Base-by-base conservation (phyloP, 139 green algal genomes). In the Astrephomene gubernaculifera region DNA sequence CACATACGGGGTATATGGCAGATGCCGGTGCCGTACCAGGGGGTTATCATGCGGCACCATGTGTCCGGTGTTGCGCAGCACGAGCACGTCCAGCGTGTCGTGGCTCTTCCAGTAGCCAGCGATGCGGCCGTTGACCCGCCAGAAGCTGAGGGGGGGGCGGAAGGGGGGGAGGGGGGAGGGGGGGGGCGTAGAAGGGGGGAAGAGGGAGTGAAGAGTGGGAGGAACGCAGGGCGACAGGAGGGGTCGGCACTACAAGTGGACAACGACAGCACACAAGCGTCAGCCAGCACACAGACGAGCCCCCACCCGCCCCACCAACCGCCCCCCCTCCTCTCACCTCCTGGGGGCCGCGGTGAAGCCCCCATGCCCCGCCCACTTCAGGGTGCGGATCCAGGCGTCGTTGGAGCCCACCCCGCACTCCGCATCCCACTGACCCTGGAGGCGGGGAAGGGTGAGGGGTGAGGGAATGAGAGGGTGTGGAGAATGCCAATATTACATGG, bases 1-100 rank as follows among this genome's bases (percentile, higher is more conserved):
- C 27, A 49, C 17, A 49, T 21, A 49, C 33, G 35, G 49, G 49
- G 49, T 12, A 17, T 57, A 57, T 12, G 49, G 49, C 49, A 17
- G 17, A 17, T 17, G 22, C 69, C 54, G 12, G 44, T 57, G 67
- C 2, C 83, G 53, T 44, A 86, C 82, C 69, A 87, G 76, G 2
- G 88, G 88, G 83, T 91, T 89, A 64, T 91, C 88, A 71, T 94
- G 90, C 31, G 90, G 90, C 41, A 92, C 90, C 90, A 91, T 90
- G 74, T 89, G 85, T 22, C 90, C 90, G 19, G 87, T 89, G 68
- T 94, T 94, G 49, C 90, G 85, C 22, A 92, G 65, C 35, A 94
- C 85, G 33, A 91, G 24, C 10, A 89, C 75, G 10, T 85, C 87
- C 36, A 94, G 87, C 12, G 45, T 70, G 8, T 6, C 49, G 35